Conservation (phyloP, 805 yeast species). For the Myxozyma udenii region DNA sequence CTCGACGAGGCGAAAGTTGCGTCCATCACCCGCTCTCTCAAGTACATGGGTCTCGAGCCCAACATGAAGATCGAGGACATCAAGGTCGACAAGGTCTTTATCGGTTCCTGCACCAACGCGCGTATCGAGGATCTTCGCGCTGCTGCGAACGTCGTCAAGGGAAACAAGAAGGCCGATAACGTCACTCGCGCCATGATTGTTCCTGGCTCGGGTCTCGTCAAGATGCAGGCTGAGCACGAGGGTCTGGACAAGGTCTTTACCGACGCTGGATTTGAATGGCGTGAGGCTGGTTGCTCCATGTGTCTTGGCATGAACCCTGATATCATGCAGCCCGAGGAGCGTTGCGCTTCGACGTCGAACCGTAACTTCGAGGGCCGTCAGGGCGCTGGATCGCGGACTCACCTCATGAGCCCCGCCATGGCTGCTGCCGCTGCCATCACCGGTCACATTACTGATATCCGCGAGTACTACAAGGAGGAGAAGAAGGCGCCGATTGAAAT, state of each 20-base stretch:
- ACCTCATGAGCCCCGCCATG: slow-evolving; percentile 98
- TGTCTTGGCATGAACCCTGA: slow-evolving; percentile 99
- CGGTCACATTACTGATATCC: slow-evolving; percentile 87
- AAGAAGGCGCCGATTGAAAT: slow-evolving; percentile 58
- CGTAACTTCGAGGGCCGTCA: slow-evolving; percentile 99
- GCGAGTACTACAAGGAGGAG: slow-evolving; percentile 63
- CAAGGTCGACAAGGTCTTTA: slow-evolving; percentile 85
- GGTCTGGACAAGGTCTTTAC: slow-evolving; percentile 88
- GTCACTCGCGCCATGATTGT: slow-evolving; percentile 85
- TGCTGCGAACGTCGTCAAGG: slow-evolving; percentile 90
- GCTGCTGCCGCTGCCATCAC: slow-evolving; percentile 97
- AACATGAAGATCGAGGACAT: slow-evolving; percentile 76
- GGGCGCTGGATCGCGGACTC: slow-evolving; percentile 94
- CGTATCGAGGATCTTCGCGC: slow-evolving; percentile 95
- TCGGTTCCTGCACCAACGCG: slow-evolving; percentile 97
- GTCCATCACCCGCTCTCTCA: slow-evolving; percentile 87
- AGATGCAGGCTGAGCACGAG: slow-evolving; percentile 88
- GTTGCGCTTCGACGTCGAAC: slow-evolving; percentile 98
- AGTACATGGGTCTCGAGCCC: slow-evolving; percentile 87
- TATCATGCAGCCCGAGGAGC: slow-evolving; percentile 87
- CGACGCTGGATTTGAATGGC: slow-evolving; percentile 96
- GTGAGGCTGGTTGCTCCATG: slow-evolving; percentile 99
- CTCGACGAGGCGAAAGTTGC: slow-evolving; percentile 65
- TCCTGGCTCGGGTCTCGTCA: slow-evolving; percentile 96
- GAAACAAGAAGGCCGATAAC: slow-evolving; percentile 77